Evolutionary conservation across 2,329 filamentous ascomycete genomes (phyloP), one percentile per base, ranked within the genome.

Genomic region (Sporothrix protearum): DNA sequence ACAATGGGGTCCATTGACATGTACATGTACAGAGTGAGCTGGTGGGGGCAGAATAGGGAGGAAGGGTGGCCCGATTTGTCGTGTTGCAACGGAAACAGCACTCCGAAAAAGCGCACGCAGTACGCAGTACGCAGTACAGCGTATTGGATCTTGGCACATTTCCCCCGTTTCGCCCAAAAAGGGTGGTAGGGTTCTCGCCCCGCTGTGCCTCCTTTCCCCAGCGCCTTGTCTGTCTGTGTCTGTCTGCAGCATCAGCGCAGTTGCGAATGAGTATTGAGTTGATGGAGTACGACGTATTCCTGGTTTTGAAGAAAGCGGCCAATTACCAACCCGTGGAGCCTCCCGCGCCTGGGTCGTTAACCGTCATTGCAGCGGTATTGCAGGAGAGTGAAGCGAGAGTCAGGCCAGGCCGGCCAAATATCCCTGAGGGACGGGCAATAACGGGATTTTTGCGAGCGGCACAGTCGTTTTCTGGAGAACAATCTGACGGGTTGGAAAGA

Each of bases 31-130:
- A 16, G 42, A 19, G 42, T 47, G 42, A 33, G 14, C 10, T 59
- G 7, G 55, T 28, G 36, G n/a, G 16, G 59, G 59, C 4, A 45
- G 49, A 12, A 1, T 51, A 9, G 49, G 45, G 19, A 53, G 47
- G 59, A 45, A 28, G n/a, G 30, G 12, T 39, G 22, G 30, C 67
- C 36, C 33, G 12, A 49, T 63, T 51, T 63, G 55, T 33, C 33
- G 59, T 39, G 36, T 59, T 39, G 55, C 28, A 63, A 67, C 71
- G 67, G 66, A 72, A 69, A 72, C 57, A 59, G 71, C 71, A 63
- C 49, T 69, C 71, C 71, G 71, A 69, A 51, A 36, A 22, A 64
- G 71, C n/a, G n/a, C n/a, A n/a, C n/a, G n/a, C n/a, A n/a, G n/a
- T n/a, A n/a, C n/a, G n/a, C n/a, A n/a, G n/a, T n/a, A n/a, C n/a